These are phyloP conservation scores for Umbellularia californica DNA, from an alignment of 164 flowering plant species.

Conservation along the genomic window DNA sequence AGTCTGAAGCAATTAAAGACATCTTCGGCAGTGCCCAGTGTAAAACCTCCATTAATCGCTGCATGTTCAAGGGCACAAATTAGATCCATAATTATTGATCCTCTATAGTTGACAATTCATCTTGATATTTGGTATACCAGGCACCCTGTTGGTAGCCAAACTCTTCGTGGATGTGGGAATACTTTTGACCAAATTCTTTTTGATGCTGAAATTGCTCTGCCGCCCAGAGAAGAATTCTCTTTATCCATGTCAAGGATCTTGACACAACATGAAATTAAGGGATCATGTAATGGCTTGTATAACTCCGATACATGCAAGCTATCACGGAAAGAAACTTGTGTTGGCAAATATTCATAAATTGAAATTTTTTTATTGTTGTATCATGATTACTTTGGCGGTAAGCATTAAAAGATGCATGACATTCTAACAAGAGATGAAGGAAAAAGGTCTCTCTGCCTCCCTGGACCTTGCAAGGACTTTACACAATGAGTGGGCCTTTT, in stretches of 20 bases:
- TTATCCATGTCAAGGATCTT: conserved; percentile 55
- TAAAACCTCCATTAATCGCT: conserved; percentile 79
- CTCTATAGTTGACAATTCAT: background rate
- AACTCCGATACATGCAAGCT: conserved; percentile 38
- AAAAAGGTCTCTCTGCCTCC: background rate
- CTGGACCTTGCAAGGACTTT: no score
- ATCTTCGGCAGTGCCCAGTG: conserved; percentile 86
- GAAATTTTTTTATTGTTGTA: background rate
- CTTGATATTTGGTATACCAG: conserved; percentile 40
- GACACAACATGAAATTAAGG: conserved; percentile 57
- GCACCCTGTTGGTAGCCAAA: conserved; percentile 98
- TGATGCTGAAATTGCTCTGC: conserved; percentile 26
- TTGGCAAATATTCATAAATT: background rate
- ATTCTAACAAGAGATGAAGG: background rate
- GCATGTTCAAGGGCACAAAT: conserved; percentile 22
- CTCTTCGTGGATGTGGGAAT: conserved; percentile 71
- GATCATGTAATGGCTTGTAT: conserved; percentile 77
- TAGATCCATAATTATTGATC: conserved; percentile 2
- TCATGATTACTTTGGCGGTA: background rate
- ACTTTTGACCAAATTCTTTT: conserved; percentile 67
- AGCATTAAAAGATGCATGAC: background rate
- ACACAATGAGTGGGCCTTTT: no score
- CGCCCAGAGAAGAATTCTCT: conserved; percentile 25
- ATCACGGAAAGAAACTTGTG: conserved; percentile 11
- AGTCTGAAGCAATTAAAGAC: conserved; percentile 97